A percentile compares a stretch with the other conserved stretches of the same genome.
These are phyloP conservation scores for Fraxinus sp. DNA, from an alignment of 305 asterid genomes.

Conservation along the genomic window DNA sequence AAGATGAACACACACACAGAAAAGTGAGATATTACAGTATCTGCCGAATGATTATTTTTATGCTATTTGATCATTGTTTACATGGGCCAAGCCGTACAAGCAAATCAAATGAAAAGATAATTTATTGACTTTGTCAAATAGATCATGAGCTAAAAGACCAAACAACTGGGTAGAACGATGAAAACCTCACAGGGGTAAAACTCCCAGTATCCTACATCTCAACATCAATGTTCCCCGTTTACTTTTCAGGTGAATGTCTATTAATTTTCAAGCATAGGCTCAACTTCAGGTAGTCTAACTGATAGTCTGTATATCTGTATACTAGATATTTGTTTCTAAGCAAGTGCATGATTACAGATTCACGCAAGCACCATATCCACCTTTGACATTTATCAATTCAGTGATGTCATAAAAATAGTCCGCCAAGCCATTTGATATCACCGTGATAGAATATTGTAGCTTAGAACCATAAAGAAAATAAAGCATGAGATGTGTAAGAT, in stretches of 20 bases:
- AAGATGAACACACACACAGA: not conserved
- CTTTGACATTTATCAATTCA: not conserved
- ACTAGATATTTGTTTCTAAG: not conserved
- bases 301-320: not conserved
- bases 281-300: not conserved
- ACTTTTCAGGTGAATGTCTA: not conserved
- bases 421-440: not conserved
- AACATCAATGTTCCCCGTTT: not conserved
- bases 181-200: not conserved
- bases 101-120: not conserved
- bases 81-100: not conserved
- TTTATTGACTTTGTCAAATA: not conserved
- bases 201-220: not conserved
- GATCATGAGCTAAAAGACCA: not conserved
- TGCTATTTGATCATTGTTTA: not conserved
- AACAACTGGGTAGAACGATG: not conserved
- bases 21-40: not conserved
- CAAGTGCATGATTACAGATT: not conserved
- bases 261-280: conserved; percentile 1
- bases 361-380: not conserved
- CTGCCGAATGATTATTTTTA: not conserved
- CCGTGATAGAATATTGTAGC: not conserved
- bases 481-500: not conserved
- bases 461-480: not conserved
- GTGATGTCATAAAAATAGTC: not conserved